Base-by-base conservation (phyloP, 1,284 basidiomycete species). In the Leccinum discolor region DNA sequence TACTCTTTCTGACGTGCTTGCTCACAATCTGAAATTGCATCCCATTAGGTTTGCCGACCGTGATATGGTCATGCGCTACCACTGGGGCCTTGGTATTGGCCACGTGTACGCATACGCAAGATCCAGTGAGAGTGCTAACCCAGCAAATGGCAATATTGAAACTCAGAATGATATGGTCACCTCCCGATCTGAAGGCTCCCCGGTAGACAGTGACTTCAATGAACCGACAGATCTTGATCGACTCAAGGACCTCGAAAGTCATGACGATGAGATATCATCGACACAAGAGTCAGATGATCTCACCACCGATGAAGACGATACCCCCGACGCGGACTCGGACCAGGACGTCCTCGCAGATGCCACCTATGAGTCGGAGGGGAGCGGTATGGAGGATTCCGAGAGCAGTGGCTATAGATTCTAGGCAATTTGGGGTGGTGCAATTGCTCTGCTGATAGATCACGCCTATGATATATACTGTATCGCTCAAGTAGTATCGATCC, bases 21-120 rank as follows among this genome's bases (percentile, higher is more conserved):
- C 7, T 54, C 21, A 54, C 50, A 23, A 54, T 14, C 50, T 54
- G 50, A 54, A 54, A 14, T 54, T 54, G 10, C 11, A 52, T 47
- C 50, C 12, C 18, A 12, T 12, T 42, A 68, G 67, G 2, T 68
- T 68, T 44, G 52, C 58, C 12, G 67, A 68, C 47, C 63, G 40
- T 6, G 66, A 67, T 3, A 67, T 67, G 66, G 16, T 65, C 12
- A 63, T 68, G 61, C 23, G 57, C 5, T 68, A 68, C 4, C 35
- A 64, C 14, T 64, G 58, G 21, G 63, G 63, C 8, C 35, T 60
- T 11, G 50, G 50, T 54, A 21, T 54, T 54, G 50, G 50, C 21
- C 50, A 54, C 10, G 12, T 54, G 50, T 54, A 54, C 12, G 50
- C 50, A 23, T 23, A 52, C 85, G 64, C 47, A 52, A 52, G 47